Percentiles rank a stretch among this genome's conserved stretches.
Evolutionary conservation across 192 early-diverging fungal species (phyloP).

Genomic region (Rhizophlyctis rosea): DNA sequence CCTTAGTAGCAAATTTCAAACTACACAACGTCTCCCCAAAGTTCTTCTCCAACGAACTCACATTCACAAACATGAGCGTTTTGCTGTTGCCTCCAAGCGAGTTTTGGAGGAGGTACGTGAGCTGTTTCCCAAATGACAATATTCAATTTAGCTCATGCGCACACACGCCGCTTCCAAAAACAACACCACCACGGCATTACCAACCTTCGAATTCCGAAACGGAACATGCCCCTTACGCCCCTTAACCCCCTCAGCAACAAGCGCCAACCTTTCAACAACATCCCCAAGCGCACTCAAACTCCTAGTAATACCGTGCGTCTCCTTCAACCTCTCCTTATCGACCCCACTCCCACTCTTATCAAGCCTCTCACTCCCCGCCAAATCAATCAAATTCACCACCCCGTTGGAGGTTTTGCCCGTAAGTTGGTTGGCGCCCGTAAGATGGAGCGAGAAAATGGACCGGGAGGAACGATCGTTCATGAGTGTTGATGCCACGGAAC

Average conservation of each 20-base stretch:
- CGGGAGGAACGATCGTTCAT: slow-evolving; percentile 93
- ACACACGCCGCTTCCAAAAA: too few species aligned
- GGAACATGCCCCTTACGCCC: slow-evolving; percentile 81
- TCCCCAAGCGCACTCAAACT: slow-evolving; percentile 84
- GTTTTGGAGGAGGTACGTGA: slow-evolving; percentile 71
- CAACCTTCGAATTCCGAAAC: slow-evolving; percentile 91
- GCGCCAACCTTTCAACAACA: slow-evolving; percentile 82
- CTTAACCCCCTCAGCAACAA: too few species aligned
- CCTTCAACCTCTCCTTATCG: slow-evolving; percentile 81
- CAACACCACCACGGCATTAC: too few species aligned
- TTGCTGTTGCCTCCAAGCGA: slow-evolving; percentile 87
- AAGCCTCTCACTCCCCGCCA: slow-evolving; percentile 92
- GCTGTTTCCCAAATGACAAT: too few species aligned
- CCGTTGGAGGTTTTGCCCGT: slow-evolving; percentile 73
- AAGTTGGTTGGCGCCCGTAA: slow-evolving; percentile 69
- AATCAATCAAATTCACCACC: slow-evolving; percentile 89
- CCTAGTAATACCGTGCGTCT: slow-evolving; percentile 96
- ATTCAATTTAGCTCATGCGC: too few species aligned
- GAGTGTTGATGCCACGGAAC: slow-evolving; percentile 87
- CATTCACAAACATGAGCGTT: slow-evolving; percentile 98
- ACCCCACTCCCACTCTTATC: slow-evolving; percentile 77
- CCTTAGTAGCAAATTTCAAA: slow-evolving; percentile 93
- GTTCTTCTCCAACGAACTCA: slow-evolving; percentile 77
- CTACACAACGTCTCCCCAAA: slow-evolving; percentile 86
- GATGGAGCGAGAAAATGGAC: slow-evolving; percentile 83